These are phyloP conservation scores for Xerocomellus amylosporus DNA, from an alignment of 768 basidiomycete genomes.

Conservation along the genomic window DNA sequence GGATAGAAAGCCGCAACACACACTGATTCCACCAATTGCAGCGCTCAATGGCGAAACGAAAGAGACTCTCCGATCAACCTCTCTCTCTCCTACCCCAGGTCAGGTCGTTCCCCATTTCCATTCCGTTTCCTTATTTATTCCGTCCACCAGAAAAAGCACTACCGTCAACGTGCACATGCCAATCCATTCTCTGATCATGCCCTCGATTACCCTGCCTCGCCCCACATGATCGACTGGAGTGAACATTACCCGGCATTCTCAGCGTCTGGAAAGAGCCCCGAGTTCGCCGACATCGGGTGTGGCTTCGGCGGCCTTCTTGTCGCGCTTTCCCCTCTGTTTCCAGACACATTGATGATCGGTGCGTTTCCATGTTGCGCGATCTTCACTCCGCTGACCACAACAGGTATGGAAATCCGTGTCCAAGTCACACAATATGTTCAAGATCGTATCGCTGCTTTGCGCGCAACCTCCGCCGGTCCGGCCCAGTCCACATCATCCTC, in stretches of 20 bases:
- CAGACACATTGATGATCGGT: constrained; percentile 94
- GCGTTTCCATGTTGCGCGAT: constrained; percentile 23
- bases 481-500: constrained; percentile 21
- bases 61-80: constrained; percentile 12
- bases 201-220: constrained; percentile 81
- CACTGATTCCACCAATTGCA: neutral
- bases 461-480: constrained; percentile 49
- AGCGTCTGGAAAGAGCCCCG: constrained; percentile 61
- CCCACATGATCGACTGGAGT: constrained; percentile 76
- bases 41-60: constrained; percentile 27
- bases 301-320: constrained; percentile 96
- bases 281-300: constrained; percentile 96
- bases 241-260: constrained; percentile 76
- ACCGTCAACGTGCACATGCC: constrained; percentile 79
- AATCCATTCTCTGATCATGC: constrained; percentile 88
- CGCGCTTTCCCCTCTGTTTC: constrained; percentile 84
- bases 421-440: constrained; percentile 96
- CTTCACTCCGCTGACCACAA: neutral
- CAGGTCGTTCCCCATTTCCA: neutral
- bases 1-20: no score
- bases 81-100: constrained; percentile 51
- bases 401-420: constrained; percentile 96
- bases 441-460: constrained; percentile 90
- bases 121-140: neutral
- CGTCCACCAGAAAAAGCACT: constrained; percentile 67